Evolutionary conservation across 2,329 filamentous ascomycete species (phyloP).

Genomic region (Epichloe glyceriae): DNA sequence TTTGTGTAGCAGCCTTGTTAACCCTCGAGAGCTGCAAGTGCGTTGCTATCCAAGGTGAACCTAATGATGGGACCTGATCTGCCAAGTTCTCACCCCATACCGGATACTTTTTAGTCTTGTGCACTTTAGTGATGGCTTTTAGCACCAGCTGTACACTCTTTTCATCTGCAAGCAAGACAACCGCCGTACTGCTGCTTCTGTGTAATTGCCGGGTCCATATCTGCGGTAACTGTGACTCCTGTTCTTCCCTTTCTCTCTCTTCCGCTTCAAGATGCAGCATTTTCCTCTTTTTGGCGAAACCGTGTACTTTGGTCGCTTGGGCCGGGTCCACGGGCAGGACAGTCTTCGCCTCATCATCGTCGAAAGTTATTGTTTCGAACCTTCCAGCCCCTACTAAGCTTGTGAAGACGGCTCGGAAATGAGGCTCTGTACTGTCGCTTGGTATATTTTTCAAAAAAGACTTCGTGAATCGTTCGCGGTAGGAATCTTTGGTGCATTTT

Average conservation of each 20-base stretch:
- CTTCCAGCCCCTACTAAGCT: conserved; percentile 62
- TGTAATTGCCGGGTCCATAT: conserved; percentile 63
- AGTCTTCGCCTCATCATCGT: conserved; percentile 42
- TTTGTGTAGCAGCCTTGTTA: conserved; percentile 50
- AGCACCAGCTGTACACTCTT: conserved; percentile 63
- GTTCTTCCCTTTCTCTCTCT: conserved; percentile 40
- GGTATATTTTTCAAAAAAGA: conserved; percentile 88
- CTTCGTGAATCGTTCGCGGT: conserved; percentile 63
- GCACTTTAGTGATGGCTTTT: conserved; percentile 55
- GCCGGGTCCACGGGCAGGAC: conserved; percentile 31
- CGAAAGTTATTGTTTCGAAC: conserved; percentile 68
- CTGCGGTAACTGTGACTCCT: conserved; percentile 49
- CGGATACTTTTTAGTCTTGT: conserved; percentile 47
- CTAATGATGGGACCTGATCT: conserved; percentile 45
- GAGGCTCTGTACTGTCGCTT: conserved; percentile 64
- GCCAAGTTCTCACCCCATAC: conserved; percentile 53
- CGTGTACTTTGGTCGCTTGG: conserved; percentile 29
- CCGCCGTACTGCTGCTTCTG: conserved; percentile 62
- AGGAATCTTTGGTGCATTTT: conserved; percentile 67
- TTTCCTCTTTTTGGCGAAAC: conserved; percentile 28
- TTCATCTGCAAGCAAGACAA: conserved; percentile 74
- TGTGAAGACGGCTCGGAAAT: conserved; percentile 64
- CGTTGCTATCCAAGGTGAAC: conserved; percentile 42
- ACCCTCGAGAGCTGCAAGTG: conserved; percentile 66
- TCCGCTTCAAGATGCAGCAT: conserved; percentile 40